Evolutionary conservation across 2,329 filamentous ascomycete species (phyloP), one percentile per base, ranked within the genome.

Genomic region (Tolypocladium nubicola): DNA sequence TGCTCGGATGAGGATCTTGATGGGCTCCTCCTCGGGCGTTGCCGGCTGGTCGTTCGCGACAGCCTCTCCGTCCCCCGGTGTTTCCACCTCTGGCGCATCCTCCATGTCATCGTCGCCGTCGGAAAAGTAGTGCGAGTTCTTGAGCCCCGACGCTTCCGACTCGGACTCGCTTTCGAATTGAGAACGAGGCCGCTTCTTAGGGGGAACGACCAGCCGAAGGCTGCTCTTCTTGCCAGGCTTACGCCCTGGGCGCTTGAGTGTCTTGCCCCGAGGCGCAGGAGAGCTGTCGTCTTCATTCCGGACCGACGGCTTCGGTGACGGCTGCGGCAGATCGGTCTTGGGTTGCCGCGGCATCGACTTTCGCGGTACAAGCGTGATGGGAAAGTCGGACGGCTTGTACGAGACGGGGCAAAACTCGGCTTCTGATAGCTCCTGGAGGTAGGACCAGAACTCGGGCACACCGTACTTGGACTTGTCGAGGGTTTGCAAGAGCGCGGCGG

Each of bases 1-100:
- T 6, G 79, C 73, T 33, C 74, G 74, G 11, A 82, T 71, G 14
- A 79, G 73, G 19, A 83, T 65, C 52, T 70, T 74, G 53, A 75
- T 66, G 2, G 70, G 69, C 40, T 68, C 61, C 11, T 47, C 43
- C 4, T 10, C 35, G 9, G 54, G 37, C 3, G 16, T 14, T 21
- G n/a, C 21, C 4, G n/a, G 13, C 21, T 67, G 61, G 26, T 45
- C 56, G 49, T 57, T 68, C 2, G 61, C 63, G 8, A 59, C 55
- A 7, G 65, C 55, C 8, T 62, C 54, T 45, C 57, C 59, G 5
- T 62, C 61, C 13, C 47, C 19, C 21, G 33, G 26, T n/a, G 52
- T 41, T 26, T 43, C 39, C 21, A 8, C 35, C 41, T 45, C 35
- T n/a, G 53, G 37, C 35, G 38, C 57, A 23, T 14, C 58, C 2